These are phyloP conservation scores for Ceratocystis cacaofunesta DNA, from an alignment of 2,329 filamentous ascomycete species.

Conservation along the genomic window DNA sequence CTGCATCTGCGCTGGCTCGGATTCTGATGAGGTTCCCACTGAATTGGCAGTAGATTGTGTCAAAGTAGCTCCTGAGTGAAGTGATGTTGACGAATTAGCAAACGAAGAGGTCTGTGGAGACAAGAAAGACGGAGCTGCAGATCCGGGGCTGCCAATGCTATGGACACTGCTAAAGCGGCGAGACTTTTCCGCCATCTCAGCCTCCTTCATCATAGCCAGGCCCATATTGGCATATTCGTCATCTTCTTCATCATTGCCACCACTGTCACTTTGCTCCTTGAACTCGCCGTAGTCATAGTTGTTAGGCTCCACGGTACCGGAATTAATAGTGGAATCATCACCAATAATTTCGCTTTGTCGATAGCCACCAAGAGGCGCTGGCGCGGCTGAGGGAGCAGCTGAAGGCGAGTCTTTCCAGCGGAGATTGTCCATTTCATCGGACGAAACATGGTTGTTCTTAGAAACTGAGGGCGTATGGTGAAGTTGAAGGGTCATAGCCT, in stretches of 20 bases:
- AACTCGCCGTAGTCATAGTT: constrained; percentile 6
- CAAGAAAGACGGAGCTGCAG: neutral
- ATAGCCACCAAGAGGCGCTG: neutral
- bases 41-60: neutral
- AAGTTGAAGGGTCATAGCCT: constrained; percentile 23
- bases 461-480: constrained; percentile 29
- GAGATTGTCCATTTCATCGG: constrained; percentile 33
- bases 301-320: neutral
- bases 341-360: neutral
- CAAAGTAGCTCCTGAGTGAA: neutral
- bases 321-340: neutral
- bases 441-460: constrained; percentile 32
- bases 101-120: neutral
- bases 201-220: constrained; percentile 66
- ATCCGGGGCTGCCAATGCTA: neutral
- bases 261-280: neutral
- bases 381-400: constrained; percentile 25
- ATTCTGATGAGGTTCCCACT: neutral
- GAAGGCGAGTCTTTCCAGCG: constrained; percentile 37
- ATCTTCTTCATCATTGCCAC: constrained; percentile 52
- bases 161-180: neutral
- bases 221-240: constrained; percentile 82
- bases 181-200: constrained; percentile 58
- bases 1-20: neutral
- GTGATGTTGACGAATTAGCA: neutral